Evolutionary conservation across 257 asterid species (phyloP).

Genomic region (Ajuga chamaepitys): DNA sequence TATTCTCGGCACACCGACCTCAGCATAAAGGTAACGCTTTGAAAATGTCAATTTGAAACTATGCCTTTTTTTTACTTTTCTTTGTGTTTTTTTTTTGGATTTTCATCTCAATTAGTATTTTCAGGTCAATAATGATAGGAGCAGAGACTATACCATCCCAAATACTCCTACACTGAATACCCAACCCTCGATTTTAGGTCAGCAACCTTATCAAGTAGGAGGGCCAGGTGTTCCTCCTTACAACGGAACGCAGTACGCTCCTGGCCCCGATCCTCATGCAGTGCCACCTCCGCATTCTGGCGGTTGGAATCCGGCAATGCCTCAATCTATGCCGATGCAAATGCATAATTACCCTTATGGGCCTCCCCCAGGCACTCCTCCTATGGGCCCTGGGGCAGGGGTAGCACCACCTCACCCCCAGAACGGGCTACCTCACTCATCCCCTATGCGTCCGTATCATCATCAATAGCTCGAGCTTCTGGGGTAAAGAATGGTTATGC

Average conservation of each 20-base stretch:
- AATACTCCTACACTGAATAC: slow-evolving; percentile 48
- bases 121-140: slow-evolving; percentile 85
- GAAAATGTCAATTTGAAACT: neutral
- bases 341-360: slow-evolving; percentile 70
- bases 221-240: slow-evolving; percentile 51
- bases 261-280: slow-evolving; percentile 35
- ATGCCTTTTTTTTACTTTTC: neutral
- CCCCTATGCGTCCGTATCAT: slow-evolving; percentile 57
- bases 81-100: neutral
- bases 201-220: slow-evolving; percentile 56
- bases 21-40: slow-evolving; percentile 69
- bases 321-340: slow-evolving; percentile 57
- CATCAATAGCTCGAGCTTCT: slow-evolving; percentile 30
- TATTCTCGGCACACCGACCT: slow-evolving; percentile 97
- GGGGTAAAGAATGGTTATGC: slow-evolving; percentile 4
- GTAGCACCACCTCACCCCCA: slow-evolving; percentile 42
- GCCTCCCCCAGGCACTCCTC: slow-evolving; percentile 36
- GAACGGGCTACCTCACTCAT: slow-evolving; percentile 52
- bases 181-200: slow-evolving; percentile 67
- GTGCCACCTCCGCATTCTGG: slow-evolving; percentile 49
- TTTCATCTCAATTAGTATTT: neutral
- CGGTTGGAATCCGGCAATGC: slow-evolving; percentile 59
- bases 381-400: slow-evolving; percentile 44
- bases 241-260: slow-evolving; percentile 50
- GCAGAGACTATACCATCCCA: slow-evolving; percentile 87